phyloP scores from a whole-genome alignment of 2,329 filamentous ascomycete species.

The Alternaria postmessia region DNA sequence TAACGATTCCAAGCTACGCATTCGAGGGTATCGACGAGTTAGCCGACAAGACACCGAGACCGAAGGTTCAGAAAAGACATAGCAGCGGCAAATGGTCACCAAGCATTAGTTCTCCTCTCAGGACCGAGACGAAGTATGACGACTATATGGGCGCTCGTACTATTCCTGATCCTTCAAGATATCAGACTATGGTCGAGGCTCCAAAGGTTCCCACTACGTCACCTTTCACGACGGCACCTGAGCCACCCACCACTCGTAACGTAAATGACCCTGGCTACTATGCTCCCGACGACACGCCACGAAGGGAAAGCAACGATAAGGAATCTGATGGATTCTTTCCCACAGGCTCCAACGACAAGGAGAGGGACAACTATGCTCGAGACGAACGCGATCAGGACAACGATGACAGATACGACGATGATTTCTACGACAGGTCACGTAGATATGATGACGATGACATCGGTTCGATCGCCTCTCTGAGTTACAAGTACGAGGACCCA shows the following conservation, averaged over 20 bases:
- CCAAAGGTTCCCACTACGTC: conserved; percentile 26
- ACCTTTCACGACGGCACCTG: conserved; percentile 23
- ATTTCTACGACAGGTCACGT: conserved; percentile 20
- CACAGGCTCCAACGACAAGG: conserved; percentile 42
- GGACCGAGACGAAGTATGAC: conserved; percentile 55
- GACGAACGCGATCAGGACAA: conserved; percentile 25
- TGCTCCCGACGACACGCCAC: conserved; percentile 40
- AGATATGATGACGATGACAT: conserved; percentile 31
- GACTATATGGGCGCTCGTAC: conserved; percentile 50
- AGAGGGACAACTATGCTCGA: conserved; percentile 30
- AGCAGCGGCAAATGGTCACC: conserved; percentile 53
- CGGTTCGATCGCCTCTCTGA: conserved; percentile 33
- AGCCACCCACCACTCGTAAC: conserved; percentile 23
- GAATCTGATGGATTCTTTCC: conserved; percentile 48
- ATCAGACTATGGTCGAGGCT: conserved; percentile 25
- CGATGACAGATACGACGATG: conserved; percentile 17
- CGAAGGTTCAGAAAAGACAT: conserved; percentile 58
- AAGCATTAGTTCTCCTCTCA: conserved; percentile 54
- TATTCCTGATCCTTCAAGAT: conserved; percentile 14
- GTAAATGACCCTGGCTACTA: conserved; percentile 46
- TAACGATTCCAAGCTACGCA: conserved; percentile 43
- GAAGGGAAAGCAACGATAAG: conserved; percentile 30
- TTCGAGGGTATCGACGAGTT: conserved; percentile 48
- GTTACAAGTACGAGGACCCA: conserved; percentile 39
- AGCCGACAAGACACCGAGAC: conserved; percentile 54